phyloP scores from a whole-genome alignment of 1,284 basidiomycete genomes.

The Cryptococcus neoformans region DNA sequence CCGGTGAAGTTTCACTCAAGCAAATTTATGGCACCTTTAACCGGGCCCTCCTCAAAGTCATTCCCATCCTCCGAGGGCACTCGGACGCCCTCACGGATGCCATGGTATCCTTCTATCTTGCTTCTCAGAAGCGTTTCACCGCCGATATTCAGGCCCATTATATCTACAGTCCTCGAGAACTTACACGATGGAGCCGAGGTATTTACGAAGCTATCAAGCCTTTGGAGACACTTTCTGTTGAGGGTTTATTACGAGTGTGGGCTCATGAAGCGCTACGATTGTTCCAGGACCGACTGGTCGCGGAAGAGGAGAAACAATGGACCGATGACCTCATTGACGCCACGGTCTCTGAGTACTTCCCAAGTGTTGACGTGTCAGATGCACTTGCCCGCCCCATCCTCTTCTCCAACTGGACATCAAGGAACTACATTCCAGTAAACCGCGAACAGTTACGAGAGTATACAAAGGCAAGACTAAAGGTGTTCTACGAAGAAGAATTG shows the following conservation, averaged over 20 bases:
- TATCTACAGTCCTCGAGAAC: conserved; percentile 97
- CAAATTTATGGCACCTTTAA: conserved; percentile 99
- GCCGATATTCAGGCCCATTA: conserved; percentile 97
- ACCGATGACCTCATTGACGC: conserved; percentile 89
- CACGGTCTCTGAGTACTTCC: conserved; percentile 86
- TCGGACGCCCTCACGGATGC: conserved; percentile 93
- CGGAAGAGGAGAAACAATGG: conserved; percentile 87
- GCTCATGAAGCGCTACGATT: conserved; percentile 96
- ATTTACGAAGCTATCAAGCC: conserved; percentile 96
- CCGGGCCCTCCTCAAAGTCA: conserved; percentile 90
- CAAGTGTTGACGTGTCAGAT: conserved; percentile 79
- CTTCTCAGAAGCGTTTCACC: conserved; percentile 91
- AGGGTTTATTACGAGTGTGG: conserved; percentile 96
- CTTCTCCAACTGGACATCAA: conserved; percentile 99
- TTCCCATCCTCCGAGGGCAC: conserved; percentile 89
- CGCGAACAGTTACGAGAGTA: conserved; percentile 91
- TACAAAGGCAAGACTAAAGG: conserved; percentile 89
- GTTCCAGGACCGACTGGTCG: conserved; percentile 96
- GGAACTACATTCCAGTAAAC: conserved; percentile 92
- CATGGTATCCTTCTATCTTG: conserved; percentile 95
- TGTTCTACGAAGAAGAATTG: conserved; percentile 97
- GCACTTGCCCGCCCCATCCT: conserved; percentile 85
- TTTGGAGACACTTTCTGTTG: conserved; percentile 82
- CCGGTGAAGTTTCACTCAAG: conserved; percentile 92
- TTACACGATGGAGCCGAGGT: conserved; percentile 96